Percentiles rank a stretch among this genome's conserved stretches.
phyloP scores from a whole-genome alignment of 352 stramenopile species.

The Pythium rishiriense region DNA sequence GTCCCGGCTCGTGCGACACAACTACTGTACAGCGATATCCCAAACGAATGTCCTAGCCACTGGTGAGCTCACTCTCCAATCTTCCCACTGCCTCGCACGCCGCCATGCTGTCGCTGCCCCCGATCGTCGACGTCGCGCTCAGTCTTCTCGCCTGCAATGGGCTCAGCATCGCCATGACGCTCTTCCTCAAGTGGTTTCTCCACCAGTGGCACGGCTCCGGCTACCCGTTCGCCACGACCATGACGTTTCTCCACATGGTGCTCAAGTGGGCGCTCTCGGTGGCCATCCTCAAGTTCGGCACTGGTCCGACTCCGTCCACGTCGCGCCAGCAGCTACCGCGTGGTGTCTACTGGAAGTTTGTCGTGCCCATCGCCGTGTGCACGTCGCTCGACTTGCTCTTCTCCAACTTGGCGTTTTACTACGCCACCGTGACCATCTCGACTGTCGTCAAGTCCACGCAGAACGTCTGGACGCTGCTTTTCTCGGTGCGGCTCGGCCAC shows the following conservation, averaged over 20 bases:
- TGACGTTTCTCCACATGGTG: slow-evolving; percentile 77
- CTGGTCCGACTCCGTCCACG: no score
- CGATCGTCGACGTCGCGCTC: not conserved
- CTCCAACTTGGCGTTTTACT: slow-evolving; percentile 83
- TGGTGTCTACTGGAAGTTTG: no score
- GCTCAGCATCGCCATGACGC: slow-evolving; percentile 65
- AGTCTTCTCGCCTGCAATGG: not conserved
- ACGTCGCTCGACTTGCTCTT: slow-evolving; percentile 83
- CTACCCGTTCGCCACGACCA: slow-evolving; percentile 72
- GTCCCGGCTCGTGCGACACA: no score
- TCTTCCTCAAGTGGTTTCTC: slow-evolving; percentile 84
- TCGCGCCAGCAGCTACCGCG: no score
- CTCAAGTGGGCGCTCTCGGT: slow-evolving; percentile 64
- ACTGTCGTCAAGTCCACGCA: slow-evolving; percentile 79
- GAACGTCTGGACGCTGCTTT: slow-evolving; percentile 85
- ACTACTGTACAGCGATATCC: no score
- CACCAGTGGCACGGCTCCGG: slow-evolving; percentile 59
- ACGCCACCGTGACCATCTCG: slow-evolving; percentile 87
- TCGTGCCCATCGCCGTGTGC: slow-evolving; percentile 74
- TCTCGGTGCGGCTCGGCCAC: slow-evolving; percentile 78
- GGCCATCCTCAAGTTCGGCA: slow-evolving; percentile 14
- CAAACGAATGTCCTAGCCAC: not conserved
- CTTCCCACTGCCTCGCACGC: not conserved
- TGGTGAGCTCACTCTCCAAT: not conserved
- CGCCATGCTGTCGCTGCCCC: not conserved